Percentiles rank a stretch among this genome's conserved stretches.
Conservation (phyloP, 2,329 filamentous ascomycete genomes). For the Metarhizium album region DNA sequence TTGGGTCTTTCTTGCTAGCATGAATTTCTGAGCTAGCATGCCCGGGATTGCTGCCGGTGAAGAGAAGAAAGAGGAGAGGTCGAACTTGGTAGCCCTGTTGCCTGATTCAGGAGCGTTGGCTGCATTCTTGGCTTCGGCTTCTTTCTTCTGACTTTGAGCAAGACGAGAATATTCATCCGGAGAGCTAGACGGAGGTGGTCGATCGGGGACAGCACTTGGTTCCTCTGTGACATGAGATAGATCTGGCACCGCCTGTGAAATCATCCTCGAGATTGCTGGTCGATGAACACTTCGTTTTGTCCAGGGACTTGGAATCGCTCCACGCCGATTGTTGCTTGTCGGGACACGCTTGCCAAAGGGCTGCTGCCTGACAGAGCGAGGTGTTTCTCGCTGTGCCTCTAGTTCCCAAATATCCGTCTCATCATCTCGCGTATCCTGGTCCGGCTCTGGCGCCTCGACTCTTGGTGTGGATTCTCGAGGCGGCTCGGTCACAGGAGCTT, state of each 20-base stretch:
- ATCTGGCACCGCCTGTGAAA: conserved; percentile 9
- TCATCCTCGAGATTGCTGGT: conserved; percentile 3
- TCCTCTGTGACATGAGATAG: conserved; percentile 6
- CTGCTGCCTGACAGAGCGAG: conserved; percentile 20
- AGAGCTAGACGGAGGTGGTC: conserved; percentile 12
- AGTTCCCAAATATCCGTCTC: conserved; percentile 46
- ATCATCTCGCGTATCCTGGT: conserved; percentile 22
- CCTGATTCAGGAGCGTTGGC: conserved; percentile 11
- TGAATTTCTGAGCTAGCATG: conserved; percentile 21
- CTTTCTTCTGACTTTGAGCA: conserved; percentile 16
- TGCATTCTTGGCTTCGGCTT: conserved; percentile 7
- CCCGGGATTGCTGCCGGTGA: conserved; percentile 36
- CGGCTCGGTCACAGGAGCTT: conserved; percentile 9
- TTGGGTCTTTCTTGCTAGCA: conserved; percentile 15
- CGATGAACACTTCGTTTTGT: conserved; percentile 14
- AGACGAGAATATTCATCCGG: conserved; percentile 36
- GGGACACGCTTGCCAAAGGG: conserved; percentile 18
- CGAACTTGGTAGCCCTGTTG: conserved; percentile 26
- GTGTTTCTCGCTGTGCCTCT: conserved; percentile 39
- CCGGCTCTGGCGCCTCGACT: conserved; percentile 4
- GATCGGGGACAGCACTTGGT: conserved; percentile 5
- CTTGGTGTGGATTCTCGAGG: not conserved
- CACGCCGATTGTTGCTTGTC: conserved; percentile 12
- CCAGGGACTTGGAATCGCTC: conserved; percentile 30
- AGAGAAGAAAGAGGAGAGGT: conserved; percentile 47